Conservation (phyloP, 2,329 filamentous ascomycete genomes). For the Penicillium italicum region DNA sequence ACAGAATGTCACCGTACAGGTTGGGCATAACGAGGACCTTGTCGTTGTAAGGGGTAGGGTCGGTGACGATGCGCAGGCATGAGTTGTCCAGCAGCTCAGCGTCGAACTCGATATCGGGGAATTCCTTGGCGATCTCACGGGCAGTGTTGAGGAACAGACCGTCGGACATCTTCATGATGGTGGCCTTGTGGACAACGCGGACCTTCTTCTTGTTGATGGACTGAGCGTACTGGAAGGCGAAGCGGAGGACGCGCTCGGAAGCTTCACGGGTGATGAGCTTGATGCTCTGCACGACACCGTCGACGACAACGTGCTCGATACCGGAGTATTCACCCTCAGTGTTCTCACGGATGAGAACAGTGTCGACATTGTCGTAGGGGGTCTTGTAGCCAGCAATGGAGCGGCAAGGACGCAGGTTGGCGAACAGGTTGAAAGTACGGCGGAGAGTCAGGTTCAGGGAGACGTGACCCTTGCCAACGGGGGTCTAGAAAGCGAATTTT, state of each 20-base stretch:
- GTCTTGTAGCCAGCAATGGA: constrained; percentile 98
- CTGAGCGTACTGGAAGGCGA: constrained; percentile 96
- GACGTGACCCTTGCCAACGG: constrained; percentile 97
- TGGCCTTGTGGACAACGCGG: constrained; percentile 97
- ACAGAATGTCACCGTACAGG: constrained; percentile 98
- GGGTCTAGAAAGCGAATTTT: constrained; percentile 59
- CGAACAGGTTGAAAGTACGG: constrained; percentile 99
- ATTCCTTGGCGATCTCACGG: constrained; percentile 85
- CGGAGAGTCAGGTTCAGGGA: constrained; percentile 98
- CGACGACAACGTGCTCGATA: constrained; percentile 96
- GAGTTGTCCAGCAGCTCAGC: constrained; percentile 98
- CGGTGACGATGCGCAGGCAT: constrained; percentile 97
- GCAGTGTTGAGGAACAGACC: constrained; percentile 93
- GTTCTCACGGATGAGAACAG: constrained; percentile 97
- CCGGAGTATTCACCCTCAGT: constrained; percentile 99
- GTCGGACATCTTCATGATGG: constrained; percentile 99
- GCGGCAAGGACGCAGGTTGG: constrained; percentile 96
- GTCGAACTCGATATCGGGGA: constrained; percentile 92
- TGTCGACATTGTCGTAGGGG: constrained; percentile 94
- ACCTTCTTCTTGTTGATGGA: constrained; percentile 94
- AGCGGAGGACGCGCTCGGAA: constrained; percentile 91
- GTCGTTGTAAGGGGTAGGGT: constrained; percentile 96
- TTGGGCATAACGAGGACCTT: constrained; percentile 98
- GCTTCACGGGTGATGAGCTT: constrained; percentile 98
- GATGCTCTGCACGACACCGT: constrained; percentile 98